A percentile compares a stretch with the other conserved stretches of the same genome.
Evolutionary conservation across 2,329 filamentous ascomycete genomes (phyloP).

Genomic region (Venturiaceae sp.): DNA sequence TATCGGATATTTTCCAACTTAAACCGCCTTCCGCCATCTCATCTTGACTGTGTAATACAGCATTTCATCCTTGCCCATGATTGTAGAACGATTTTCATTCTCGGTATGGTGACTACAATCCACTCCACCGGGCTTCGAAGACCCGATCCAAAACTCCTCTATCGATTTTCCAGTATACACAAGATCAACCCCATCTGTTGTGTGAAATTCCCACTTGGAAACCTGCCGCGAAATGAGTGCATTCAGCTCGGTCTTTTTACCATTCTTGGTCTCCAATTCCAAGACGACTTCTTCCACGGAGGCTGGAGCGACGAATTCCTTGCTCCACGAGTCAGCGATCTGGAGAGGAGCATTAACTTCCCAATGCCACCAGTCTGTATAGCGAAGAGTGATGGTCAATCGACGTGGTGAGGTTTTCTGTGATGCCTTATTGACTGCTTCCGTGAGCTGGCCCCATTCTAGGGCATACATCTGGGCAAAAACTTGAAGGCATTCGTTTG

Average conservation of each 20-base stretch:
- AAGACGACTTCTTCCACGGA: neutral
- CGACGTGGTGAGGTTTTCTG: neutral
- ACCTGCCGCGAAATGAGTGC: neutral
- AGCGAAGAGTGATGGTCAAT: neutral
- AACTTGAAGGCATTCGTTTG: neutral
- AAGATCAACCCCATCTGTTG: neutral
- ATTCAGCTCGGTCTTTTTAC: neutral
- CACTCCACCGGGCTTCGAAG: neutral
- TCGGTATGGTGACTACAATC: neutral
- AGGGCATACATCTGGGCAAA: neutral
- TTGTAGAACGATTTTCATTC: neutral
- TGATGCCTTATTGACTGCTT: neutral
- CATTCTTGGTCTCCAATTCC: neutral
- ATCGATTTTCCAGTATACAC: neutral
- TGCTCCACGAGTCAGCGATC: neutral
- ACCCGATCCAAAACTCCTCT: neutral
- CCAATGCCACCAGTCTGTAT: slow-evolving; percentile 5
- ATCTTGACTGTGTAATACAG: neutral
- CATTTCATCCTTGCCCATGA: neutral
- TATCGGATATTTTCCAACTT: too few species aligned
- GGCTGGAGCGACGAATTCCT: neutral
- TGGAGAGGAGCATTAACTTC: neutral
- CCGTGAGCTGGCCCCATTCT: neutral
- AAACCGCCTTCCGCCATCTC: neutral
- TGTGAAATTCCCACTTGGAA: neutral